Percentiles rank a stretch among this genome's conserved stretches.
phyloP scores from a whole-genome alignment of 1,139 yeast species.

The Arxiozyma bovina region DNA sequence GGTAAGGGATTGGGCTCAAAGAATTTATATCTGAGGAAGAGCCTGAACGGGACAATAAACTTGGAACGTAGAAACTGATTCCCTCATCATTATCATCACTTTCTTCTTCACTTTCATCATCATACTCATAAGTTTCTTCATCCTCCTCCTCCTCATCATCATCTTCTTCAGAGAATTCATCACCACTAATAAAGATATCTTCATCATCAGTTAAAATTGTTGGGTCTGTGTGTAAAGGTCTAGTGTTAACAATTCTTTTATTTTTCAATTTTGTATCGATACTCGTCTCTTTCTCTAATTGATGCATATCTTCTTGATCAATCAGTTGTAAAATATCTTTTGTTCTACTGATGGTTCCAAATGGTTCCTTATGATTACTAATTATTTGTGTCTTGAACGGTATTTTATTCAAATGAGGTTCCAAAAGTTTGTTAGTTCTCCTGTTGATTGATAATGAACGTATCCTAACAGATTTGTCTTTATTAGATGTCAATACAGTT shows the following conservation, averaged over 20 bases:
- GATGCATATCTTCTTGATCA: conserved; percentile 5
- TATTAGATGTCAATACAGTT: conserved; percentile 27
- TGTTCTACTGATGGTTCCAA: conserved; percentile 1
- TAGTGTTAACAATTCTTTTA: background rate
- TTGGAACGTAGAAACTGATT: conserved; percentile 29
- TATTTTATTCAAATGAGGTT: background rate
- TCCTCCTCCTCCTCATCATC: conserved; percentile 18
- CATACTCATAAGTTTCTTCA: conserved; percentile 19
- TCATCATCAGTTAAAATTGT: background rate
- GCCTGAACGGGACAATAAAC: conserved; percentile 24
- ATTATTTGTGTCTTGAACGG: conserved; percentile 3
- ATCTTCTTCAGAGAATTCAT: conserved; percentile 11
- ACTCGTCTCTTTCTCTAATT: background rate
- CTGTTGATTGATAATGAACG: conserved; percentile 23
- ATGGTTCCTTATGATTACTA: conserved; percentile 3
- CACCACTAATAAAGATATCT: conserved; percentile 3
- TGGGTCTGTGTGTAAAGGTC: background rate
- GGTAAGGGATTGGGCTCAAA: conserved; percentile 1
- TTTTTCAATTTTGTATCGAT: background rate
- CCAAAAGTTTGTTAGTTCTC: conserved; percentile 7
- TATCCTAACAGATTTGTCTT: conserved; percentile 27
- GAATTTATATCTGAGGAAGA: conserved; percentile 14
- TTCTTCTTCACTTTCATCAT: conserved; percentile 18
- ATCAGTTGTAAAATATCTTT: conserved; percentile 5
- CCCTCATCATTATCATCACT: conserved; percentile 25